Base-by-base conservation (phyloP, 768 basidiomycete genomes). In the Tulasnella calospora region DNA sequence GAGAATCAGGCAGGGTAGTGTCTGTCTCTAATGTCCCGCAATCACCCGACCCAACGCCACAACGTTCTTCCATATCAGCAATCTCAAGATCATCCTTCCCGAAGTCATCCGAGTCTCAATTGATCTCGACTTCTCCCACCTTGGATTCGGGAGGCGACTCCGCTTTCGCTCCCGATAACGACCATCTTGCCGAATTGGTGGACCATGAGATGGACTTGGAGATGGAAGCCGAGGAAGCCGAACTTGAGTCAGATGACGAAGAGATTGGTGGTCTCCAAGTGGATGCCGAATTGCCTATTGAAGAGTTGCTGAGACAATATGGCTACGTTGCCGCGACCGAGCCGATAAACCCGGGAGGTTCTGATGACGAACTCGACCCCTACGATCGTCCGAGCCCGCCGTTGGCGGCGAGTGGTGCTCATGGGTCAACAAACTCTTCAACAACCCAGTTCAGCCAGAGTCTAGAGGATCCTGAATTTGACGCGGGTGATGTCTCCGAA, bases 281-380 rank as follows among this genome's bases (percentile, higher is more conserved):
- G 13, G 86, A 86, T 81, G 84, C 84, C 0, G 84, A 86, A 76
- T 72, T 86, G 41, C 85, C 85, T 2, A 85, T 86, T 67, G 86
- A 86, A 71, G 84, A 84, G 79, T 79, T 86, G 8, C 74, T 85
- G 44, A 80, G 82, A 57, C 80, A 83, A 40, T 85, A 85, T 61
- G 84, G 84, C 2, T 85, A 85, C 81, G 1, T 77, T 78, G 12
- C 46, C 71, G 61, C 30, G 21, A 13, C 46, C 21, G 15, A 75
- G 12, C 19, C 74, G 36, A 61, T 1, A 15, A 46, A 9, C 47
- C 38, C 74, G 38, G 47, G 15, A 41, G 46, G 17, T 55, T 41
- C 44, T 27, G 27, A n/a, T n/a, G 74, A 57, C 36, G 71, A 72
- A 19, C 21, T 38, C 23, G 6, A 19, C 13, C 21, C 23, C 74